Percentiles rank a stretch among this genome's conserved stretches.
Conservation (phyloP, 2,329 filamentous ascomycete species). For the Ophiostoma ulmi region DNA sequence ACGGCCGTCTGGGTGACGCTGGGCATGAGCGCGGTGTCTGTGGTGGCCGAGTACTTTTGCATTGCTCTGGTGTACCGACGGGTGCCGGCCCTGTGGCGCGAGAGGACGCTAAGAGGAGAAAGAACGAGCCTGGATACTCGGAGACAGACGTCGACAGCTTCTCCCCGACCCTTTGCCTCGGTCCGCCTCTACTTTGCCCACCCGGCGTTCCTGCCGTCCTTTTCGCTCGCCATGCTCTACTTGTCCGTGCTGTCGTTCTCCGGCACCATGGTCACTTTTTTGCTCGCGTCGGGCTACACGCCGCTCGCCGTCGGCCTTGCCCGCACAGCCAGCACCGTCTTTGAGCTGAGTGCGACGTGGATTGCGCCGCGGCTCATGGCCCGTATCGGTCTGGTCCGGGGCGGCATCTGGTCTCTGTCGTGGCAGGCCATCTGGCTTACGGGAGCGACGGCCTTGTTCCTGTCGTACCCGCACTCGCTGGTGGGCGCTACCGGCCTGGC, state of each 20-base stretch:
- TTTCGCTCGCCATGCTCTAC: constrained; percentile 56
- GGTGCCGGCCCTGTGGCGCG: constrained; percentile 26
- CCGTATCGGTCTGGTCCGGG: constrained; percentile 54
- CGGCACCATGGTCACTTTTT: constrained; percentile 61
- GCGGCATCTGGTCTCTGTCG: constrained; percentile 64
- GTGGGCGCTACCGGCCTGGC: constrained; percentile 46
- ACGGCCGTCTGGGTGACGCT: constrained; percentile 45
- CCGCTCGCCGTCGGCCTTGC: constrained; percentile 49
- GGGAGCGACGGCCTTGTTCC: constrained; percentile 43
- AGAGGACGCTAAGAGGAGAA: not conserved
- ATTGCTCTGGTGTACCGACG: constrained; percentile 40
- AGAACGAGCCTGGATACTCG: not conserved
- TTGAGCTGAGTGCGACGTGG: constrained; percentile 59
- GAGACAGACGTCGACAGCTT: constrained; percentile 22
- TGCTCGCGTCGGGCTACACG: constrained; percentile 50
- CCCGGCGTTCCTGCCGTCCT: constrained; percentile 54
- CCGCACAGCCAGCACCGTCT: constrained; percentile 47
- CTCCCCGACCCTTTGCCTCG: constrained; percentile 29
- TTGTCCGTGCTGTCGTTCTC: constrained; percentile 56
- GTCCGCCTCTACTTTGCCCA: constrained; percentile 48
- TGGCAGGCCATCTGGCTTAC: constrained; percentile 59
- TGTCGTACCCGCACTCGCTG: constrained; percentile 30
- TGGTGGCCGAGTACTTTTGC: constrained; percentile 42
- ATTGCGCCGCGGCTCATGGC: constrained; percentile 52
- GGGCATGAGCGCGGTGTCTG: constrained; percentile 44